Conservation (phyloP, 352 stramenopile species). For the Phytophthora tubulina region DNA sequence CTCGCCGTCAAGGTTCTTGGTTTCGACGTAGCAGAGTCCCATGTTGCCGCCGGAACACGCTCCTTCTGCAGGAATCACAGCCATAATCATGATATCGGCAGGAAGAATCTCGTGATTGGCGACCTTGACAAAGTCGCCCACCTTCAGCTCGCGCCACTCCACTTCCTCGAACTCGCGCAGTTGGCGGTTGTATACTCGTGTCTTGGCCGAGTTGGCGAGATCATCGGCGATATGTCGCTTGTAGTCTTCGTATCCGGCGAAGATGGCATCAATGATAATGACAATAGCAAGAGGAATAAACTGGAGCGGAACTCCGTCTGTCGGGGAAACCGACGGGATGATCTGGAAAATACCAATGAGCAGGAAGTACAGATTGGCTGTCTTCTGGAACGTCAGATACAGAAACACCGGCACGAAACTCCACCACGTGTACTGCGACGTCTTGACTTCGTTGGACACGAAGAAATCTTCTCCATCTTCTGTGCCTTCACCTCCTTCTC, state of each 20-base stretch:
- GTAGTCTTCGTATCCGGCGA: slow-evolving; percentile 88
- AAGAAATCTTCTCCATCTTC: slow-evolving; percentile 57
- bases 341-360: slow-evolving; percentile 91
- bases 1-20: slow-evolving; percentile 90
- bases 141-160: slow-evolving; percentile 82
- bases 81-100: slow-evolving; percentile 84
- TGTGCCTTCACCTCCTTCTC: slow-evolving; percentile 16
- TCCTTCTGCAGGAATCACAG: slow-evolving; percentile 71
- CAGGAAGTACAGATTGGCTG: slow-evolving; percentile 90
- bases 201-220: slow-evolving; percentile 74
- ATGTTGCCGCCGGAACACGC: slow-evolving; percentile 68
- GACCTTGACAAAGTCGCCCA: slow-evolving; percentile 88
- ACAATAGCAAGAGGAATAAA: slow-evolving; percentile 87
- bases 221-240: slow-evolving; percentile 85
- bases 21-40: slow-evolving; percentile 90
- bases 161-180: slow-evolving; percentile 88
- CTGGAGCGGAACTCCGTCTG: slow-evolving; percentile 81
- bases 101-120: slow-evolving; percentile 85
- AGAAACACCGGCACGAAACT: slow-evolving; percentile 90
- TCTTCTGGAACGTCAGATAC: slow-evolving; percentile 90
- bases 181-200: slow-evolving; percentile 77
- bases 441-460: slow-evolving; percentile 84
- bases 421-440: slow-evolving; percentile 91
- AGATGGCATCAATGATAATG: slow-evolving; percentile 85
- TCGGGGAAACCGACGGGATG: slow-evolving; percentile 85